Conservation (phyloP, 2,329 filamentous ascomycete species). For the Verticillium zaregamsianum region DNA sequence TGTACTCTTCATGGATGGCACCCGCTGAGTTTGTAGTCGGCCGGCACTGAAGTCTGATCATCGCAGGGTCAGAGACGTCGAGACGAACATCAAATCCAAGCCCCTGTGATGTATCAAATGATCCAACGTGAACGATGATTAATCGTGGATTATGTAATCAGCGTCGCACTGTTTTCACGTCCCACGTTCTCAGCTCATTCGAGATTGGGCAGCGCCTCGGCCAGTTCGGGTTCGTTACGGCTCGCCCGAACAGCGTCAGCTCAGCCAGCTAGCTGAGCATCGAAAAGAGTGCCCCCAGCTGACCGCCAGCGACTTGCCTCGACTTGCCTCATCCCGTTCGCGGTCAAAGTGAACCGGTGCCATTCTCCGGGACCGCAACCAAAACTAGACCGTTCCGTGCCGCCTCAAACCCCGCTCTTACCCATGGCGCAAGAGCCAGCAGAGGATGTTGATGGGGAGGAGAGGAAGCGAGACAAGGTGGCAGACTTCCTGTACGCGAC, state of each 20-base stretch:
- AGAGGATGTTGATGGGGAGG: neutral
- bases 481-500: neutral
- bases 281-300: neutral
- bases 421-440: neutral
- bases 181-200: neutral
- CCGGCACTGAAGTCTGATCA: too few relatives aligned
- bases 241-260: neutral
- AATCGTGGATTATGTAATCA: neutral
- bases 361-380: neutral
- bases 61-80: too few relatives aligned
- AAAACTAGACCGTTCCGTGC: neutral
- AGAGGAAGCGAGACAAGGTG: constrained; percentile 2
- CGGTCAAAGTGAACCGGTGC: neutral
- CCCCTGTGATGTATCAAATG: too few relatives aligned
- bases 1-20: too few relatives aligned
- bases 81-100: too few relatives aligned
- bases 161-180: neutral
- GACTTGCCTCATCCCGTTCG: neutral
- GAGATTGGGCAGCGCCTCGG: neutral
- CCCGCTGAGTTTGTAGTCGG: too few relatives aligned
- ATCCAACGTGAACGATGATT: neutral
- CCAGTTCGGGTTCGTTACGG: neutral
- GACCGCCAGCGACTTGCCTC: neutral
- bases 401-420: neutral
- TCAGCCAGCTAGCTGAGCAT: neutral